A percentile compares a stretch with the other conserved stretches of the same genome.
Conservation (phyloP, 148 eudicot genomes). For the Persicaria maculosa region DNA sequence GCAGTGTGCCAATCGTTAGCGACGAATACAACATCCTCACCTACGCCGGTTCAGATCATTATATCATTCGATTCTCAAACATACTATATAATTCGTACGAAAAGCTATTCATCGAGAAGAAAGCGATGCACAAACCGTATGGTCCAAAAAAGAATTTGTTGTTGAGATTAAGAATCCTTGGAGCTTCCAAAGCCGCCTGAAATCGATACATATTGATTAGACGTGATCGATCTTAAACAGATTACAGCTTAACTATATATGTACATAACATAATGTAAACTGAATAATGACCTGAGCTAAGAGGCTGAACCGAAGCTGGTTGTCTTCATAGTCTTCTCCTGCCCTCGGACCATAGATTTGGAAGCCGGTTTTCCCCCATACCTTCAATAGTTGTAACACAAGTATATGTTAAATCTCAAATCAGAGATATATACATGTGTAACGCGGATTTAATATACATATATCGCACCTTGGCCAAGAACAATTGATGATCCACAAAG, state of each 20-base stretch:
- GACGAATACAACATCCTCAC: constrained; percentile 79
- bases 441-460: not conserved
- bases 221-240: not conserved
- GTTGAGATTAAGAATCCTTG: constrained; percentile 62
- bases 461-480: constrained; percentile 52
- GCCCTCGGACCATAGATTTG: constrained; percentile 78
- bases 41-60: constrained; percentile 23
- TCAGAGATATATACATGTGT: not conserved
- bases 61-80: not conserved
- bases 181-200: constrained; percentile 97
- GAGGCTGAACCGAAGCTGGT: constrained; percentile 75
- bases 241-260: not conserved
- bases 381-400: constrained; percentile 24
- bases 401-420: no score
- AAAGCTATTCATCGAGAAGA: not conserved
- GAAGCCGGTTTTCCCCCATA: constrained; percentile 86
- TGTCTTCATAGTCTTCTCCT: constrained; percentile 70
- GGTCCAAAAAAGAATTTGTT: constrained; percentile 68
- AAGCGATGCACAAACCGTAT: constrained; percentile 40
- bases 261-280: no score
- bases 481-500: constrained; percentile 72
- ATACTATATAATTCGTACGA: not conserved
- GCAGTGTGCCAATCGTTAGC: constrained; percentile 98
- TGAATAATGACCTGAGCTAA: constrained; percentile 45
- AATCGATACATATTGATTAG: not conserved